A percentile compares a stretch with the other conserved stretches of the same genome.
Evolutionary conservation across 2,329 filamentous ascomycete species (phyloP).

Genomic region (Talaromyces sp.): DNA sequence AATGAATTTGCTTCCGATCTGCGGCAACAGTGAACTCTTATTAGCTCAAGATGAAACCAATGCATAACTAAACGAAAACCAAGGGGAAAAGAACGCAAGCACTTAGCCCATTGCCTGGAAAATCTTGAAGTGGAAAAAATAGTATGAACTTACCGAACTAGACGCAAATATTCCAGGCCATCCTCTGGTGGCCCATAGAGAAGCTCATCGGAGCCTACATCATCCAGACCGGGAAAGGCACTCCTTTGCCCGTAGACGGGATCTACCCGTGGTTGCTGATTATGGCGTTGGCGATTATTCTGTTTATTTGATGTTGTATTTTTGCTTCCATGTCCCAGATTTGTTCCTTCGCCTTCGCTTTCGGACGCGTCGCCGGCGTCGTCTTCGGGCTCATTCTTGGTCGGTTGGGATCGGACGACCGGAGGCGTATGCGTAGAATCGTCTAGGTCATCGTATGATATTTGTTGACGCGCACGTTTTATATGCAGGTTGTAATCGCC

Average conservation of each 20-base stretch:
- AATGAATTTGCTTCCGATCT: constrained; percentile 75
- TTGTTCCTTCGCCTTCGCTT: background rate
- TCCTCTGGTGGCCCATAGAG: constrained; percentile 68
- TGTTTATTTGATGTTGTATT: constrained; percentile 3
- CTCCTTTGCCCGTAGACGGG: constrained; percentile 69
- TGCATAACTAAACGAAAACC: constrained; percentile 18
- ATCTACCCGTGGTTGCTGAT: constrained; percentile 51
- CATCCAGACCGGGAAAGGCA: constrained; percentile 65
- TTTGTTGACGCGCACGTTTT: constrained; percentile 35
- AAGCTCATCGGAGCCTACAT: constrained; percentile 52
- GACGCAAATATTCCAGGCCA: constrained; percentile 67
- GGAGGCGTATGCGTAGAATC: background rate
- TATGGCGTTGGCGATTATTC: constrained; percentile 11
- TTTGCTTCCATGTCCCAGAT: background rate
- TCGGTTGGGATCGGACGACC: background rate
- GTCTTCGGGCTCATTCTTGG: constrained; percentile 22
- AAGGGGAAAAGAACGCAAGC: constrained; percentile 24
- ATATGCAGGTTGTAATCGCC: constrained; percentile 23
- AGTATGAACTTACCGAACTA: constrained; percentile 62
- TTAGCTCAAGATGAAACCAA: constrained; percentile 14
- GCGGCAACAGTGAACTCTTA: constrained; percentile 23
- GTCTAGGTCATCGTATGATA: constrained; percentile 18
- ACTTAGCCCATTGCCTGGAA: constrained; percentile 28
- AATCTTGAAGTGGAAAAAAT: constrained; percentile 4
- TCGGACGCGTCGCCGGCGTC: constrained; percentile 27